These are phyloP conservation scores for Hypholoma sublateritium DNA, from an alignment of 768 basidiomycete species.

Conservation along the genomic window DNA sequence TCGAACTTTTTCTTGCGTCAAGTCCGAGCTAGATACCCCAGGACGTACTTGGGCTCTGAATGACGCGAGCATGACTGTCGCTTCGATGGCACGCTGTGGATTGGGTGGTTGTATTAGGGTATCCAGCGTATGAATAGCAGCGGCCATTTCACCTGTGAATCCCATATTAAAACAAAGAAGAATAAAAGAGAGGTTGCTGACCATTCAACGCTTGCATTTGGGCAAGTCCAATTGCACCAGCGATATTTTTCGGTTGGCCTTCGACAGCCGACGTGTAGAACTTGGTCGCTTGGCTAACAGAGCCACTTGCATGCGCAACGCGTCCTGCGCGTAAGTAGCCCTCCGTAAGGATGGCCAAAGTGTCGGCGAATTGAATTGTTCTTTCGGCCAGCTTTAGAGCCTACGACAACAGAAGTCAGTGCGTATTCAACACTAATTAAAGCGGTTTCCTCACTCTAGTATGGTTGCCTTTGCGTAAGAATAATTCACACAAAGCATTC, in stretches of 20 bases:
- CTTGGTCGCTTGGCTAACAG: conserved; percentile 59
- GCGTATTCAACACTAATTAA: background rate
- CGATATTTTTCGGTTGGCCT: conserved; percentile 69
- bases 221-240: conserved; percentile 83
- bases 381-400: conserved; percentile 93
- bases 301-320: conserved; percentile 73
- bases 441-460: conserved; percentile 44
- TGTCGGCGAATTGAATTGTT: conserved; percentile 92
- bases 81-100: conserved; percentile 72
- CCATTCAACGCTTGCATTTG: conserved; percentile 86
- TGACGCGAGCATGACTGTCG: conserved; percentile 85
- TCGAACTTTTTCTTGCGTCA: conserved; percentile 64
- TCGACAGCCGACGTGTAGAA: conserved; percentile 70
- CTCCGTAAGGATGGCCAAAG: conserved; percentile 79
- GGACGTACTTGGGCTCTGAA: conserved; percentile 83
- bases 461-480: conserved; percentile 68
- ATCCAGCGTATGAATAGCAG: conserved; percentile 85
- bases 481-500: conserved; percentile 78
- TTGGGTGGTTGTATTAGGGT: conserved; percentile 69
- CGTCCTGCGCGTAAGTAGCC: conserved; percentile 84
- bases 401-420: conserved; percentile 33
- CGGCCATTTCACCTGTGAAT: conserved; percentile 70
- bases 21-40: conserved; percentile 73
- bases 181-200: conserved; percentile 26
- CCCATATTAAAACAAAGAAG: background rate